A percentile compares a stretch with the other conserved stretches of the same genome.
Evolutionary conservation across 2,329 filamentous ascomycete species (phyloP).

Genomic region (Dactylellina haptotyla): DNA sequence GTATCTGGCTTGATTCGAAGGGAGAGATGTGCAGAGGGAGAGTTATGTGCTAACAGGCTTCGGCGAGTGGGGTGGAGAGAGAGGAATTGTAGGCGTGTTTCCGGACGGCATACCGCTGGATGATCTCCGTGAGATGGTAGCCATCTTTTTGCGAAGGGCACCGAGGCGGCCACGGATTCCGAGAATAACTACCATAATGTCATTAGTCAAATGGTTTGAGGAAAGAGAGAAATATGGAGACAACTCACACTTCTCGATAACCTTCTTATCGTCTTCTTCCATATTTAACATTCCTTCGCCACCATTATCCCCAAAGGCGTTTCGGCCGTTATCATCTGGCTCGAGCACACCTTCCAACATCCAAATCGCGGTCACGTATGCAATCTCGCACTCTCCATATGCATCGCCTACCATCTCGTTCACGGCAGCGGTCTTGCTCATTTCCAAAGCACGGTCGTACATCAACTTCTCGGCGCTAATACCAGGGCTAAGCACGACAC

Average conservation of each 20-base stretch:
- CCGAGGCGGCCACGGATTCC: slow-evolving; percentile 65
- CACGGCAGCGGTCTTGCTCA: slow-evolving; percentile 93
- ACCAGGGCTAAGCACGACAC: slow-evolving; percentile 83
- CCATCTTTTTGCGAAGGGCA: slow-evolving; percentile 65
- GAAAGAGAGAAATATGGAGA: neutral
- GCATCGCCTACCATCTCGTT: slow-evolving; percentile 95
- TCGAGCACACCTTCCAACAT: slow-evolving; percentile 96
- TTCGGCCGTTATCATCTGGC: slow-evolving; percentile 69
- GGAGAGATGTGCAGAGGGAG: neutral
- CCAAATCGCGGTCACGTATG: slow-evolving; percentile 89
- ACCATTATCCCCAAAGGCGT: slow-evolving; percentile 52
- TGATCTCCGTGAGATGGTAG: slow-evolving; percentile 64
- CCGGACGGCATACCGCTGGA: slow-evolving; percentile 58
- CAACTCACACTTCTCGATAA: slow-evolving; percentile 66
- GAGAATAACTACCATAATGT: slow-evolving; percentile 62
- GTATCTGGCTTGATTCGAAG: too few relatives aligned
- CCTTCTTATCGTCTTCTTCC: slow-evolving; percentile 64
- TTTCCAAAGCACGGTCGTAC: slow-evolving; percentile 96
- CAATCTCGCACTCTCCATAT: slow-evolving; percentile 85
- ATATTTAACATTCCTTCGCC: slow-evolving; percentile 61
- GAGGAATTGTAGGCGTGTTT: slow-evolving; percentile 29
- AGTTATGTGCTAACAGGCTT: slow-evolving; percentile 40
- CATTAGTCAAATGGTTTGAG: slow-evolving; percentile 56
- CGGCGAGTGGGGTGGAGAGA: slow-evolving; percentile 48
- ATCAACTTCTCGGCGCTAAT: slow-evolving; percentile 96